phyloP scores from a whole-genome alignment of 768 basidiomycete species.

The Kondoa subrosea region DNA sequence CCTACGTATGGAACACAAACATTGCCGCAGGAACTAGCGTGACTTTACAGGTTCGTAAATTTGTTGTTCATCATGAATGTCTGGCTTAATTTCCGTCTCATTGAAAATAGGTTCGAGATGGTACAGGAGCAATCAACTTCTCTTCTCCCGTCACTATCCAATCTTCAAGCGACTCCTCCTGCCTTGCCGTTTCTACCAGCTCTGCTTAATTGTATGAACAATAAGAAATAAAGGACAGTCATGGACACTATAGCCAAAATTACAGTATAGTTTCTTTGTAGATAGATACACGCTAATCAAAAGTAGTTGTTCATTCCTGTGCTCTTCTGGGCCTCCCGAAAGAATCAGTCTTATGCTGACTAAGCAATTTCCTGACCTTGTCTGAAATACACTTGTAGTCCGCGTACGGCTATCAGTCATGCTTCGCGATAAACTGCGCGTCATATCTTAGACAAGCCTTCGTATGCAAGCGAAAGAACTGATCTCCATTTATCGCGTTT shows the following conservation, averaged over 20 bases:
- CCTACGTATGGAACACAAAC: slow-evolving; percentile 19
- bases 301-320: no score
- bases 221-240: no score
- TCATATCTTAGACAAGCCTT: no score
- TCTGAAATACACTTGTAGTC: no score
- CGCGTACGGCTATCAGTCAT: no score
- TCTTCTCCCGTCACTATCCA: slow-evolving; percentile 7
- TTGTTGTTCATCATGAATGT: neutral
- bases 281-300: no score
- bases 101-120: slow-evolving; percentile 4
- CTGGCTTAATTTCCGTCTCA: neutral
- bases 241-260: no score
- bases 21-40: slow-evolving; percentile 14
- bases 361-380: no score
- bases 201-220: neutral
- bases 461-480: slow-evolving; percentile 1
- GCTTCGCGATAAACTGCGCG: no score
- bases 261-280: no score
- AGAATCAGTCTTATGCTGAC: no score
- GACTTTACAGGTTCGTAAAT: slow-evolving; percentile 11
- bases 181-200: slow-evolving; percentile 8
- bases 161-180: slow-evolving; percentile 5
- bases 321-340: no score
- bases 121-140: slow-evolving; percentile 13
- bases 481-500: slow-evolving; percentile 4